Base-by-base conservation (phyloP, 2,329 filamentous ascomycete species). In the Apiospora aurea region DNA sequence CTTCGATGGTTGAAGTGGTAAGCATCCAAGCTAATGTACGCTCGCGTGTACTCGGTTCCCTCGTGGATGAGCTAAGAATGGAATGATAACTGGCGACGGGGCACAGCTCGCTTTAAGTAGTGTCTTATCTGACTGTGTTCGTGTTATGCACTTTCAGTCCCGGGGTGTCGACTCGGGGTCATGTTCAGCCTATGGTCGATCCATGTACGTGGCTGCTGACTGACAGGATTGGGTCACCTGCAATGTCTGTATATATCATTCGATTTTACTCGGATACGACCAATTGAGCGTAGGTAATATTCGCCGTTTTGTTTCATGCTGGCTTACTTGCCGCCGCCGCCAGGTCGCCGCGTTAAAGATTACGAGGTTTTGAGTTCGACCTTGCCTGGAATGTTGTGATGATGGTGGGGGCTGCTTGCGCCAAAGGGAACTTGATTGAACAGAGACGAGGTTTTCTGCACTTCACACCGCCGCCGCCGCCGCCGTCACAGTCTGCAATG, bases 301-400 rank as follows among this genome's bases (percentile, higher is more conserved):
- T 49, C 6, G 14, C 53, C 16, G 29, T 4, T n/a, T n/a, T 49
- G 29, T 7, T 11, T 61, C 53, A 21, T 61, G 18, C 53, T 26
- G 24, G 26, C 11, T 38, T 18, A 10, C 26, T 21, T 61, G 26
- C 53, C 21, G 18, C 21, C 46, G 26, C 53, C 21, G 18, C 21
- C 46, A 49, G 7, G 6, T n/a, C 6, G 46, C 46, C 6, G 46
- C 46, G 18, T 38, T 38, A 11, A 11, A 18, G 7, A 61, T 38
- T 61, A 61, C 53, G 53, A 61, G 29, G 14, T 61, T 57, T 61
- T 34, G 29, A 61, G 53, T 61, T 61, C 53, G n/a, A 61, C 2
- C 53, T 38, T 38, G 29, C 53, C 26, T 21, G 53, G 29, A 21
- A 21, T 61, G 46, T 49, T 21, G 16, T 47, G 6, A 21, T 18